These are phyloP conservation scores for Chernovozyma sophiae-reginae DNA, from an alignment of 1,139 yeast species.

Conservation along the genomic window DNA sequence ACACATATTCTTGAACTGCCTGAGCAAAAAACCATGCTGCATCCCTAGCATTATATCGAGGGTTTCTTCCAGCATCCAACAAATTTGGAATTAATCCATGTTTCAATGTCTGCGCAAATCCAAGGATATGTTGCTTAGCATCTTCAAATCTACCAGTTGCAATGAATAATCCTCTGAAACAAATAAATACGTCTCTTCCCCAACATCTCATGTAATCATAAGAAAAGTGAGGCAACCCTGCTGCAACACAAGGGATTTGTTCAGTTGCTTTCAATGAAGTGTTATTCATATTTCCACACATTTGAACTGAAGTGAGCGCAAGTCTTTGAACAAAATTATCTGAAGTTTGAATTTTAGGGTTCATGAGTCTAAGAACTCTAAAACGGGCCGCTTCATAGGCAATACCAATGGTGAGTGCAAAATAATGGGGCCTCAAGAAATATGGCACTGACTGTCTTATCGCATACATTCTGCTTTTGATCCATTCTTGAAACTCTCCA, in stretches of 20 bases:
- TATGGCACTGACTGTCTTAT: conserved; percentile 61
- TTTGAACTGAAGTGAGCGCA: conserved; percentile 80
- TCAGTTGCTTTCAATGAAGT: conserved; percentile 71
- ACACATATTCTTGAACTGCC: conserved; percentile 77
- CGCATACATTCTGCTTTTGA: conserved; percentile 59
- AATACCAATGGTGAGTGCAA: conserved; percentile 72
- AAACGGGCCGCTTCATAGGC: conserved; percentile 79
- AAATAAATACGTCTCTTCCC: conserved; percentile 95
- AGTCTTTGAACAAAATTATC: conserved; percentile 76
- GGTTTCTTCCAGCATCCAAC: conserved; percentile 88
- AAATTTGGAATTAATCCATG: conserved; percentile 94
- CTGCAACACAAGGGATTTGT: conserved; percentile 77
- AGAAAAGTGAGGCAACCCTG: conserved; percentile 94
- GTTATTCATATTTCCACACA: conserved; percentile 71
- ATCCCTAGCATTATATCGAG: conserved; percentile 93
- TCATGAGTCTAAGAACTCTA: conserved; percentile 58
- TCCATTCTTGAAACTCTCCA: conserved; percentile 61
- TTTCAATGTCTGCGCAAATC: conserved; percentile 86
- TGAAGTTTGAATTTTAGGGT: conserved; percentile 50
- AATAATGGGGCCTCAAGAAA: conserved; percentile 81
- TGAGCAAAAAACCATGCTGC: conserved; percentile 95
- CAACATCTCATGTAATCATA: conserved; percentile 92
- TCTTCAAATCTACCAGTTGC: conserved; percentile 76
- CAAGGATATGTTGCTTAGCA: conserved; percentile 77
- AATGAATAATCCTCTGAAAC: conserved; percentile 75